Evolutionary conservation across 2,329 filamentous ascomycete genomes (phyloP), one percentile per base, ranked within the genome.

Genomic region (Diaporthe australafricana): DNA sequence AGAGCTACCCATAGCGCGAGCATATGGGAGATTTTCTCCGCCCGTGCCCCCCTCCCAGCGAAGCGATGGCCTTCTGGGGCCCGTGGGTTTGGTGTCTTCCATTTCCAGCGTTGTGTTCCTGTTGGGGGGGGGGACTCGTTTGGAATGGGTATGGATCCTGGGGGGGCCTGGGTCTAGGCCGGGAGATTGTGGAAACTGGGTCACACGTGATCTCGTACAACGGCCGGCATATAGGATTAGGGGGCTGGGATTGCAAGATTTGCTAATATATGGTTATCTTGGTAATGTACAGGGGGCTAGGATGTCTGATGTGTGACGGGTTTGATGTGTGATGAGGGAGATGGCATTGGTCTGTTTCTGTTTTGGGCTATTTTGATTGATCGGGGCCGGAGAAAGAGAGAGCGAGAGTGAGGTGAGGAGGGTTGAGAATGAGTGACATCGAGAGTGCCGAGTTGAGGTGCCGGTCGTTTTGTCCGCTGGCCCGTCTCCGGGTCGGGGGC

Each of bases 231-330:
- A 35, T 42, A 40, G 57, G 30, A 25, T 22, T 22, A 32, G 57
- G 17, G 40, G 20, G 25, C n/a, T 11, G 16, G 52, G 30, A 30
- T 32, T 30, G 42, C 60, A 63, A 63, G 42, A 63, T 48, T 63
- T 63, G 60, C 27, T 35, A 63, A 63, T 63, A 63, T 63, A 25
- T 42, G 27, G 42, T 48, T 48, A 63, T 63, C 60, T 63, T 63
- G 60, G 42, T 63, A 48, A 22, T n/a, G 42, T 42, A 48, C 60
- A 48, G 40, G 60, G 60, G 27, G 48, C 5, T n/a, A 38, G 35
- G 40, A 63, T 48, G 42, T 35, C 40, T 32, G 25, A 47, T 47
- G 60, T 63, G 60, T 48, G 42, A 25, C 12, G 16, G 35, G 48
- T 50, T 9, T 50, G 22, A n/a, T 27, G 48, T 16, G 22, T 38